Conservation (phyloP, 371 early-diverging fungal species). For the Mucor circinelloides region DNA sequence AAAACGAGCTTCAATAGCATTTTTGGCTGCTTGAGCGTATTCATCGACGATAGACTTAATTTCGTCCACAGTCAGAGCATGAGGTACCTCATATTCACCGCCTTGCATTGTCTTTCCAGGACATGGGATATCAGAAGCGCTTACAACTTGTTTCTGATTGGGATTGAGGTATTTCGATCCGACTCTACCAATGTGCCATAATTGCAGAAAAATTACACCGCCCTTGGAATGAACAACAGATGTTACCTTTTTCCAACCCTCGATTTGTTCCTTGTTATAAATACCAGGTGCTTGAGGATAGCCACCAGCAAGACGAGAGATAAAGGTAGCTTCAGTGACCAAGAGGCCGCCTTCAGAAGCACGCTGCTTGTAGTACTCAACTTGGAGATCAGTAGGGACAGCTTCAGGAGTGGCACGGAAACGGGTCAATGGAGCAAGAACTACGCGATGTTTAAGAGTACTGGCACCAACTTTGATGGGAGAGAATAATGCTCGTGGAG, state of each 20-base stretch:
- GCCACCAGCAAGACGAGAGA: conserved; percentile 35
- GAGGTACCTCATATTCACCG: conserved; percentile 18
- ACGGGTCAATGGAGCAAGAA: conserved; percentile 57
- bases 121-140: conserved; percentile 6
- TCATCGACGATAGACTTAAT: conserved; percentile 58
- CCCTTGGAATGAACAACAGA: conserved; percentile 56
- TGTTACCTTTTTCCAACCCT: conserved; percentile 52
- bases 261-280: conserved; percentile 41
- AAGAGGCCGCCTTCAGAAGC: conserved; percentile 58
- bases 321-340: conserved; percentile 58
- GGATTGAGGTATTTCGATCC: conserved; percentile 4
- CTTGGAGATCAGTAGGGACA: conserved; percentile 45
- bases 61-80: conserved; percentile 60
- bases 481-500: conserved; percentile 1
- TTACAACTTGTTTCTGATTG: background rate
- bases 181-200: conserved; percentile 49
- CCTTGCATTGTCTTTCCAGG: background rate
- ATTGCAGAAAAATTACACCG: conserved; percentile 53
- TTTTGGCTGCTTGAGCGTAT: conserved; percentile 57
- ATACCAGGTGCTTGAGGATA: conserved; percentile 44
- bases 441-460: conserved; percentile 54
- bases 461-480: conserved; percentile 13
- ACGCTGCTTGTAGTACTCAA: conserved; percentile 61
- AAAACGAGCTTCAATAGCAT: conserved; percentile 54
- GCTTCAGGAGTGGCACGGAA: conserved; percentile 34